Conservation (phyloP, 768 basidiomycete species). For the Piloderma croceum region DNA sequence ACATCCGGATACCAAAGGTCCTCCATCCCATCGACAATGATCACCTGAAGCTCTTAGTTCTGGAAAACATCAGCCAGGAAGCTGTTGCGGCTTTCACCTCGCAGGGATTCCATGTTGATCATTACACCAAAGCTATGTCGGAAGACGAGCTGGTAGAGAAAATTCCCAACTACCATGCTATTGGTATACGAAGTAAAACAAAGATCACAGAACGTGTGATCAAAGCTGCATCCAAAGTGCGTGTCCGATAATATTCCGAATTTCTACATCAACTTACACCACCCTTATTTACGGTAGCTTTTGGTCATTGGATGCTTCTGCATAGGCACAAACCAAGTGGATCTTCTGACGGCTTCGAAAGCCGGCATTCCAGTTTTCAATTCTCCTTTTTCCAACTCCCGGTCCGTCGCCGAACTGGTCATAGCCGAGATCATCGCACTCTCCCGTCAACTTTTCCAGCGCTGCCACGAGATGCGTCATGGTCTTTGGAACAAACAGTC, state of each 20-base stretch:
- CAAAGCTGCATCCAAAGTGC: conserved; percentile 78
- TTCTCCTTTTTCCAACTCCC: conserved; percentile 97
- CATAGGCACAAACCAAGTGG: conserved; percentile 98
- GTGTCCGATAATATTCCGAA: conserved; percentile 13
- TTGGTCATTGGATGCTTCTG: conserved; percentile 98
- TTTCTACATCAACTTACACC: conserved; percentile 1
- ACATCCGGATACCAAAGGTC: conserved; percentile 55
- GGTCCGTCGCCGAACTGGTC: conserved; percentile 97
- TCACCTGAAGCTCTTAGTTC: conserved; percentile 71
- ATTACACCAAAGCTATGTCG: conserved; percentile 75
- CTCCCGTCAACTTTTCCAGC: conserved; percentile 90
- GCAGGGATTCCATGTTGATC: conserved; percentile 91
- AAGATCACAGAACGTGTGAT: conserved; percentile 90
- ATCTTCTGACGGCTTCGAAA: conserved; percentile 73
- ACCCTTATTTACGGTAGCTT: conserved; percentile 45
- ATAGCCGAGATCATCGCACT: conserved; percentile 90
- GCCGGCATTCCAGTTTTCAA: conserved; percentile 98
- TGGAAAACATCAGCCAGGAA: conserved; percentile 93
- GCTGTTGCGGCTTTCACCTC: conserved; percentile 75
- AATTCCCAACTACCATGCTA: conserved; percentile 81
- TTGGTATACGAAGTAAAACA: conserved; percentile 97
- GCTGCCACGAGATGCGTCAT: conserved; percentile 77
- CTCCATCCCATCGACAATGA: conserved; percentile 82
- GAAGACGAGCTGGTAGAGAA: conserved; percentile 89
- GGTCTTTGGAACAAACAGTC: conserved; percentile 99